Evolutionary conservation across 192 early-diverging fungal species (phyloP).

Genomic region (Rhizophagus sp.): DNA sequence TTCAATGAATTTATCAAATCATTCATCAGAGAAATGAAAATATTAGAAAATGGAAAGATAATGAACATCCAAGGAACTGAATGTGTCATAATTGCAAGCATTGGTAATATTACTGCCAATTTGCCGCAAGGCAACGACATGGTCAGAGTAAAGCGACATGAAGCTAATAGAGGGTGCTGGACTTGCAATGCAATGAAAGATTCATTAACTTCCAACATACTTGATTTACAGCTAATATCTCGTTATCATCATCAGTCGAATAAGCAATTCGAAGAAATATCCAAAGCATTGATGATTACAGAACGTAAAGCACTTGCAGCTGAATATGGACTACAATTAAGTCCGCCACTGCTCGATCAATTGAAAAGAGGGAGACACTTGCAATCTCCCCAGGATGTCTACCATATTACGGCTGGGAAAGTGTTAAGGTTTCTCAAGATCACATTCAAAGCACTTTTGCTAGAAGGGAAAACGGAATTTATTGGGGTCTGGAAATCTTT

Average conservation of each 20-base stretch:
- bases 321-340: background rate
- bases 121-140: slow-evolving; percentile 15
- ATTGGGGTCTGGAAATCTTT: background rate
- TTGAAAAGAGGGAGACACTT: no score
- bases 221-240: background rate
- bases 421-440: no score
- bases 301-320: background rate
- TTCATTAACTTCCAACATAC: background rate
- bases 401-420: no score
- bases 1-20: slow-evolving; percentile 7
- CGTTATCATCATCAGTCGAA: background rate
- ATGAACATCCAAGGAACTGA: background rate
- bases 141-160: background rate
- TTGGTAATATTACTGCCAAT: background rate
- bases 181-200: no score
- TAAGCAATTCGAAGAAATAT: background rate
- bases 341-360: background rate
- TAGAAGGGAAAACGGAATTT: background rate
- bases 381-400: no score
- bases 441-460: background rate
- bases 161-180: background rate
- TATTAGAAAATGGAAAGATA: no score
- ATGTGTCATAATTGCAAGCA: background rate
- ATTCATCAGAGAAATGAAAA: background rate
- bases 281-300: background rate